These are phyloP conservation scores for Simplicillium sp. DNA, from an alignment of 2,329 filamentous ascomycete genomes.

Conservation along the genomic window DNA sequence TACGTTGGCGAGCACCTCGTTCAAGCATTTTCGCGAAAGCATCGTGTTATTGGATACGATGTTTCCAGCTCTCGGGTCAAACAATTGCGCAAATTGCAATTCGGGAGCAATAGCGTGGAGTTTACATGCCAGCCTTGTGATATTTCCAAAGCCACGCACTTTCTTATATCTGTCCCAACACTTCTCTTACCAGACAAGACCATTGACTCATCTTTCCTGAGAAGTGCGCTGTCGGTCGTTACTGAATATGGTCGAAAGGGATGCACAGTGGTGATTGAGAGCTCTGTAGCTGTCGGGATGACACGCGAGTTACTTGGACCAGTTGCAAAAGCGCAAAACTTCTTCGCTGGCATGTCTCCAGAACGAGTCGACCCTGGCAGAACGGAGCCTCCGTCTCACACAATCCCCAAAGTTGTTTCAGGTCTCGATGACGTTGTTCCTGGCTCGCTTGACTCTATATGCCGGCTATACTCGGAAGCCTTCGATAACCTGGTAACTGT, in stretches of 20 bases:
- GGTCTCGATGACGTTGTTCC: conserved; percentile 37
- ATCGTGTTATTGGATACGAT: conserved; percentile 37
- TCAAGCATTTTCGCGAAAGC: conserved; percentile 28
- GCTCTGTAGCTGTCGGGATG: conserved; percentile 45
- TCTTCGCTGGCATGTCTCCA: conserved; percentile 40
- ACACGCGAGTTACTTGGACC: conserved; percentile 38
- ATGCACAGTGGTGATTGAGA: conserved; percentile 40
- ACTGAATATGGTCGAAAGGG: conserved; percentile 29
- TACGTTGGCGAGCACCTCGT: conserved; percentile 43
- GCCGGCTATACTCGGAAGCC: conserved; percentile 32
- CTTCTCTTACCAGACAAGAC: conserved; percentile 34
- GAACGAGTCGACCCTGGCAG: conserved; percentile 45
- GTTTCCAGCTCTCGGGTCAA: conserved; percentile 29
- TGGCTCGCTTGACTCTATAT: conserved; percentile 33
- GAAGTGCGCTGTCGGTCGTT: conserved; percentile 32
- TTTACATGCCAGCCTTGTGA: conserved; percentile 28
- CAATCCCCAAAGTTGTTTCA: conserved; percentile 44
- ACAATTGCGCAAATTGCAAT: conserved; percentile 19
- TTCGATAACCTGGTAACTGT: conserved; percentile 39
- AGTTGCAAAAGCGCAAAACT: conserved; percentile 28
- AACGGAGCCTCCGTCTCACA: conserved; percentile 23
- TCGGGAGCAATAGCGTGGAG: conserved; percentile 15
- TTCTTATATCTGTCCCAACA: conserved; percentile 45
- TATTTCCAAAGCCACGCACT: conserved; percentile 35
- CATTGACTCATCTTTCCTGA: conserved; percentile 36